Evolutionary conservation across 768 basidiomycete species (phyloP), one percentile per base, ranked within the genome.

Genomic region (Boletus vinaceobasis): DNA sequence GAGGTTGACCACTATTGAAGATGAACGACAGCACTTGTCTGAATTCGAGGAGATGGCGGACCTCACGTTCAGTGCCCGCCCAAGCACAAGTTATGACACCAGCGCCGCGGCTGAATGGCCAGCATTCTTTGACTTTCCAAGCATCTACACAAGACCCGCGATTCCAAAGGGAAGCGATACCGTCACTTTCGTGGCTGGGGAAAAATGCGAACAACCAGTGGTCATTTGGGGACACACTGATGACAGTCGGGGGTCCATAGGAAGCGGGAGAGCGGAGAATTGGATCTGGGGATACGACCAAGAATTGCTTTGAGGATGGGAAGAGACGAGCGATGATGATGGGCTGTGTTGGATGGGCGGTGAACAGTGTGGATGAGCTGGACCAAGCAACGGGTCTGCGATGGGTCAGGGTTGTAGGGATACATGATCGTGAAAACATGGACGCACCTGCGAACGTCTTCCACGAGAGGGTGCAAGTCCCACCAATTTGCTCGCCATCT

Each of bases 121-220:
- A 87, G 50, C 62, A 83, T 57, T 86, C 83, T 46, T 76, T 76
- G 29, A 86, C 70, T 5, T 50, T 67, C 86, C 90, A 91, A 29
- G 63, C 74, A 59, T 91, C 86, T 31, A 87, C 70, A 56, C 83
- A 82, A 11, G 72, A 53, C 3, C 78, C 84, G 32, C 80, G 78
- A 45, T 74, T 75, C 87, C 88, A 91, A 15, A 90, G 59, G 63
- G 88, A 87, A 13, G 78, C 82, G 40, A 80, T 68, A 11, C 87
- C 86, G 55, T 84, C 82, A 1, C 71, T 66, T 26, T 77, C 78
- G 31, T 73, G 72, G 38, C 84, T 76, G 11, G 88, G 87, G 64
- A 87, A 90, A 64, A 84, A 91, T 1, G 87, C 88, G 62, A 89
- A 90, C 5, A 91, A 65, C 82, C 80, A 86, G 45, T 78, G 75